These are phyloP conservation scores for Fusarium bactridioides DNA, from an alignment of 2,329 filamentous ascomycete species.

Conservation along the genomic window DNA sequence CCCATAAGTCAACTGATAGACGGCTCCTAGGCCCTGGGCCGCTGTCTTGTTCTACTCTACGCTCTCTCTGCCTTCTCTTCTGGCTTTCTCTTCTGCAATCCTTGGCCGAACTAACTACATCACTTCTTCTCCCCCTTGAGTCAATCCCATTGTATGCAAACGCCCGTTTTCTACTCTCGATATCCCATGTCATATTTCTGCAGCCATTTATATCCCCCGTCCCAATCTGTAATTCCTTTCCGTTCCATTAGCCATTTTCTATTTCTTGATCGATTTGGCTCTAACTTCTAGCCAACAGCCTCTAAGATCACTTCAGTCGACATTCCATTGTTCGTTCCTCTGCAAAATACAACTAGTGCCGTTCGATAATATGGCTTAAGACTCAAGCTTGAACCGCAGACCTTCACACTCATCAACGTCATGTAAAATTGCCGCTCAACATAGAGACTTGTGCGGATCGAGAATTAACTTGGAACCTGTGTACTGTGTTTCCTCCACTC, in stretches of 20 bases:
- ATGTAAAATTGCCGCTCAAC: conserved; percentile 31
- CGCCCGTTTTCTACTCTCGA: conserved; percentile 5
- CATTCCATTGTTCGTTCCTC: not conserved
- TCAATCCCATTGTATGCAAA: conserved; percentile 5
- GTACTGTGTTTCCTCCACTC: not conserved
- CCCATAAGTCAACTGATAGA: conserved; percentile 32
- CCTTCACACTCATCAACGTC: conserved; percentile 15
- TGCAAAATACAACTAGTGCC: conserved; percentile 6
- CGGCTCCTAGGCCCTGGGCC: conserved; percentile 2
- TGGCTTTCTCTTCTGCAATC: not conserved
- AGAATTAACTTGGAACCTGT: conserved; percentile 5
- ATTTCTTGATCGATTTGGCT: not conserved
- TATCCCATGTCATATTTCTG: not conserved
- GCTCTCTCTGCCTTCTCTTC: conserved; percentile 5
- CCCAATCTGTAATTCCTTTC: not conserved
- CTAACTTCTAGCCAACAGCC: conserved; percentile 7
- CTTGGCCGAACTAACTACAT: conserved; percentile 11
- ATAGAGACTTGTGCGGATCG: conserved; percentile 17
- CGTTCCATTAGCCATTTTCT: conserved; percentile 7
- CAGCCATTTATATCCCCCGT: not conserved
- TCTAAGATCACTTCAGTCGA: not conserved
- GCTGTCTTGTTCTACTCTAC: not conserved
- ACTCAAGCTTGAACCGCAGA: conserved; percentile 2
- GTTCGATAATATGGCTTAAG: conserved; percentile 12
- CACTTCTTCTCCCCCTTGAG: not conserved